A percentile compares a stretch with the other conserved stretches of the same genome.
These are phyloP conservation scores for Aspergillus quadricinctus DNA, from an alignment of 2,329 filamentous ascomycete species.

Conservation along the genomic window DNA sequence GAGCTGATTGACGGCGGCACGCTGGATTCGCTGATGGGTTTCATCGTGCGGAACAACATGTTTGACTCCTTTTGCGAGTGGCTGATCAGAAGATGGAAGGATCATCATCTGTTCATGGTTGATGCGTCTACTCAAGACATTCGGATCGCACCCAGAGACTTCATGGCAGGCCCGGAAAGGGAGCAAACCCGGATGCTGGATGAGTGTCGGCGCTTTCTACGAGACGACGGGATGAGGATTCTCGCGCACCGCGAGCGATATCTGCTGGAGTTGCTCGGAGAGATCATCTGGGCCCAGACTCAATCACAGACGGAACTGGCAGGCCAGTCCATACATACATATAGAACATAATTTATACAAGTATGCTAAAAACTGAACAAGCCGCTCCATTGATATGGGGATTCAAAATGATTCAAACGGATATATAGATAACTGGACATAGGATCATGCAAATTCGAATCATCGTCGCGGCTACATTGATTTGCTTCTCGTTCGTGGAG, in stretches of 20 bases:
- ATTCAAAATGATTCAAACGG: too few relatives aligned
- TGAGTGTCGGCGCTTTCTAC: conserved; percentile 8
- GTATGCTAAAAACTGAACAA: conserved; percentile 40
- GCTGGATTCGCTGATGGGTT: background rate
- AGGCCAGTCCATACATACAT: background rate
- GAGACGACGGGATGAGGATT: conserved; percentile 4
- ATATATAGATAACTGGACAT: too few relatives aligned
- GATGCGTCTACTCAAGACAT: background rate
- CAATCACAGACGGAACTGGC: background rate
- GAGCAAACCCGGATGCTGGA: conserved; percentile 1
- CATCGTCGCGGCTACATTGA: too few relatives aligned
- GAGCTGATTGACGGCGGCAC: background rate
- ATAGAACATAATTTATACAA: background rate
- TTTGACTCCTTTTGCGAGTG: background rate
- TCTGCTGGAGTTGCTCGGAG: conserved; percentile 4
- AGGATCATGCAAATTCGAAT: too few relatives aligned
- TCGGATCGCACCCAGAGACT: background rate
- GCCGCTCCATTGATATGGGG: conserved; percentile 32
- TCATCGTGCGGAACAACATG: background rate
- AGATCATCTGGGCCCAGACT: background rate
- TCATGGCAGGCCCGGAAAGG: background rate
- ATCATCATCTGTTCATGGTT: background rate
- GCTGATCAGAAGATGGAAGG: background rate
- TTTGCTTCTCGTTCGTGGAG: too few relatives aligned
- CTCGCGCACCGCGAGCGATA: conserved; percentile 13